Conservation (phyloP, 2,329 filamentous ascomycete genomes). For the Pezizomycotina sp. region DNA sequence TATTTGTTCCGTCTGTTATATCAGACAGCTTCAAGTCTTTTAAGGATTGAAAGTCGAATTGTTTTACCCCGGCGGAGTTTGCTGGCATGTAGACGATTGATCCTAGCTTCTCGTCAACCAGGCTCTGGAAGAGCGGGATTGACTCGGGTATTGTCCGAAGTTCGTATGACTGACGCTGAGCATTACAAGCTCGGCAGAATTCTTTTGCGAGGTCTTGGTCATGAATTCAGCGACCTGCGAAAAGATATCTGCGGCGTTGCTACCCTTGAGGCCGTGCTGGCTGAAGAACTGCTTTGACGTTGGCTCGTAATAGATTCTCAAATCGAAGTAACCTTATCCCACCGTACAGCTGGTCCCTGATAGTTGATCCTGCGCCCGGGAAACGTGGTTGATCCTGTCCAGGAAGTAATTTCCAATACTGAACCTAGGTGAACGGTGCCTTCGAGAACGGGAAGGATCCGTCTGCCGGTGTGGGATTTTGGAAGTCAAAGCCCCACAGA, state of each 20-base stretch:
- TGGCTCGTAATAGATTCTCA: slow-evolving; percentile 15
- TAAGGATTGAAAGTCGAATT: slow-evolving; percentile 15
- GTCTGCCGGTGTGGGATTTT: slow-evolving; percentile 10
- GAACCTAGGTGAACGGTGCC: slow-evolving; percentile 12
- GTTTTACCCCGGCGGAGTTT: slow-evolving; percentile 6
- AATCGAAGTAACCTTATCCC: slow-evolving; percentile 14
- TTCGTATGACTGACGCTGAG: slow-evolving; percentile 16
- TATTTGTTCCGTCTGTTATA: slow-evolving; percentile 11
- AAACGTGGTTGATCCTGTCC: slow-evolving; percentile 8
- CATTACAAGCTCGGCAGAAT: slow-evolving; percentile 7
- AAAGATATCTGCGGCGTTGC: slow-evolving; percentile 4
- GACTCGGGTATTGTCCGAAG: no score
- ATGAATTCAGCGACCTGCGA: slow-evolving; percentile 9
- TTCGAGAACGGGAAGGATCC: slow-evolving; percentile 8
- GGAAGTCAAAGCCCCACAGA: slow-evolving; percentile 16
- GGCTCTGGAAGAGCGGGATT: no score
- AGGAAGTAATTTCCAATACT: slow-evolving; percentile 11
- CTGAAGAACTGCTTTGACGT: slow-evolving; percentile 7
- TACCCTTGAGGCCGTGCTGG: slow-evolving; percentile 11
- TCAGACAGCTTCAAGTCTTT: slow-evolving; percentile 3
- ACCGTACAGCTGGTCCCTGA: slow-evolving; percentile 8
- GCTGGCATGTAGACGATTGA: slow-evolving; percentile 13
- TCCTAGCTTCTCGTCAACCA: no score
- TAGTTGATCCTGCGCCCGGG: slow-evolving; percentile 8
- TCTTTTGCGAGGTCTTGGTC: background rate